phyloP scores from a whole-genome alignment of 371 early-diverging fungal genomes.

The Apophysomyces variabilis region DNA sequence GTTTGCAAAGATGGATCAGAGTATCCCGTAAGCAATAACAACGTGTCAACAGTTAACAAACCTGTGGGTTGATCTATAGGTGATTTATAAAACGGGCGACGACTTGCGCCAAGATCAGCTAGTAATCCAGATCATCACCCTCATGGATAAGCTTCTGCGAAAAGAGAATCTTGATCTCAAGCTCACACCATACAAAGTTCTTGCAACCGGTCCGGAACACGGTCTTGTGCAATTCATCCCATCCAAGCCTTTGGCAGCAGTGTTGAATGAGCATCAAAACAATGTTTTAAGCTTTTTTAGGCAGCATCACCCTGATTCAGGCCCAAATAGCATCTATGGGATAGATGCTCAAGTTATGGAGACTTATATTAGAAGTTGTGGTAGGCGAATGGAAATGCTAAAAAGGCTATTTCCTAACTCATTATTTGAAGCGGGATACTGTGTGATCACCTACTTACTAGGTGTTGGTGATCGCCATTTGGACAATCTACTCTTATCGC shows the following conservation, averaged over 20 bases:
- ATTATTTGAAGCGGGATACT: conserved; percentile 86
- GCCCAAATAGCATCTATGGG: conserved; percentile 66
- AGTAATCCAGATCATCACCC: conserved; percentile 92
- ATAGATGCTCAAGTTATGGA: conserved; percentile 89
- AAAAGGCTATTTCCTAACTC: background rate
- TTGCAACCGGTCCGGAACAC: conserved; percentile 92
- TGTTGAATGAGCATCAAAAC: conserved; percentile 86
- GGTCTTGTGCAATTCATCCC: conserved; percentile 93
- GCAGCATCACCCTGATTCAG: conserved; percentile 66
- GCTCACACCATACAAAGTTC: conserved; percentile 91
- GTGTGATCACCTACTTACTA: conserved; percentile 96
- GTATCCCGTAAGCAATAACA: conserved; percentile 61
- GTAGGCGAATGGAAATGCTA: conserved; percentile 41
- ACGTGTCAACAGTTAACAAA: background rate
- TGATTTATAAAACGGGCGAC: conserved; percentile 96
- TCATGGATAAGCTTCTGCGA: conserved; percentile 93
- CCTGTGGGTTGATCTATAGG: conserved; percentile 19
- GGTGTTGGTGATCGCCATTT: conserved; percentile 99
- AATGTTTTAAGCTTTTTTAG: conserved; percentile 82
- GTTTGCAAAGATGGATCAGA: conserved; percentile 75
- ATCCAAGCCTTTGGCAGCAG: conserved; percentile 84
- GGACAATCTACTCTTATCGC: conserved; percentile 93
- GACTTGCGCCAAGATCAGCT: conserved; percentile 98
- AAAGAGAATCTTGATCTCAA: conserved; percentile 94
- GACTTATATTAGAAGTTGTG: conserved; percentile 93